Evolutionary conservation across 495 filamentous ascomycete genomes (phyloP), one percentile per base, ranked within the genome.

Genomic region (Xylaria telfairii): DNA sequence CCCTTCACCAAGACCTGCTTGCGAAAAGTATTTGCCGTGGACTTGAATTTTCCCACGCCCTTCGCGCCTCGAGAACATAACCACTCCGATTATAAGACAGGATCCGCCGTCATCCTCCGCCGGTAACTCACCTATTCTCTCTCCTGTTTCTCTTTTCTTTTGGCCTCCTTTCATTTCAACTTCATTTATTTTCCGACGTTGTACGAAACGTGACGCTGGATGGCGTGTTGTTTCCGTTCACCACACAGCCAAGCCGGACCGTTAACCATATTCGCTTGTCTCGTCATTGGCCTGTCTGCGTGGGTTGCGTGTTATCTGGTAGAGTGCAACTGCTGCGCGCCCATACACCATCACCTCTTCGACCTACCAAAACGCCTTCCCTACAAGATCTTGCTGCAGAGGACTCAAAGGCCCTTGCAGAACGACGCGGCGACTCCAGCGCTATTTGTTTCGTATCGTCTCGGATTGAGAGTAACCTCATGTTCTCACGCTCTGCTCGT

Each of bases 331-430:
- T 61, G 41, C 66, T 61, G 41, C 42, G n/a, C 24, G 62, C 56
- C 44, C 41, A 24, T 51, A 41, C 67, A 44, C 67, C 47, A 63
- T 54, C 47, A 63, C 44, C 67, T 56, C 67, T 28, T 63, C 32
- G 57, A 56, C 57, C 57, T 62, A 69, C 67, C 67, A 49, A 47
- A 13, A 21, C 42, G 13, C 37, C 17, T 30, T 26, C 44, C 30
- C 34, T 26, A 19, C 51, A 46, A 24, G 28, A 41, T 44, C 34
- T 34, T 46, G n/a, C 67, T 42, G 47, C 67, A 62, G 67, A 69
- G 67, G 42, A 63, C 59, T 32, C 57, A 69, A 69, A 69, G 67
- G 67, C 67, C 67, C 67, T 69, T 69, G 67, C 67, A 69, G 67
- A 54, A 44, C 5, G 44, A 69, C 44, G n/a, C 41, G 26, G 34